phyloP scores from a whole-genome alignment of 2,329 filamentous ascomycete genomes.

The Ceratocystis variospora region DNA sequence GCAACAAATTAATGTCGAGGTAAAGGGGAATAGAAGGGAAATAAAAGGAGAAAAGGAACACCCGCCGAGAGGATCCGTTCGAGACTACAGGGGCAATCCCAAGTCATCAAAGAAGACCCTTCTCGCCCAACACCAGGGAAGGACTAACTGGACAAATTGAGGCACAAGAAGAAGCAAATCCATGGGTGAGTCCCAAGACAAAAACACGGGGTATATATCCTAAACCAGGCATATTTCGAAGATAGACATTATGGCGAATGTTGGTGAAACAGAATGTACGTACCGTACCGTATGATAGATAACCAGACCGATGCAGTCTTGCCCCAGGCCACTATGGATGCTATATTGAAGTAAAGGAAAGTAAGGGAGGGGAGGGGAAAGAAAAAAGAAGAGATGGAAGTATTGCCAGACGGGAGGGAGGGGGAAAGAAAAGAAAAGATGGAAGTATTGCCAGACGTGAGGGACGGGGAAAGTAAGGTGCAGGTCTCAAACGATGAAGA shows the following conservation, averaged over 20 bases:
- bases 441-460: background rate
- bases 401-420: background rate
- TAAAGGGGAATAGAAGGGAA: constrained; percentile 7
- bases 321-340: background rate
- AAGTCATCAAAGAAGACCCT: constrained; percentile 1
- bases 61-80: background rate
- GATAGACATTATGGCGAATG: too few relatives aligned
- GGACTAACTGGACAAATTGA: too few relatives aligned
- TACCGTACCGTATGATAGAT: background rate
- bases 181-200: too few relatives aligned
- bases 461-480: background rate
- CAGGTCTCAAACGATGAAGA: too few relatives aligned
- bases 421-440: background rate
- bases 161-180: too few relatives aligned
- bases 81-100: background rate
- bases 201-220: too few relatives aligned
- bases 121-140: background rate
- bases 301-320: background rate
- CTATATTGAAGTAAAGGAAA: background rate
- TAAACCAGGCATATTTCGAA: too few relatives aligned
- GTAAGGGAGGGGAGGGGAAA: background rate
- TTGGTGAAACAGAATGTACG: too few relatives aligned
- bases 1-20: background rate
- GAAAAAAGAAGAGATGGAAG: background rate
- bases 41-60: constrained; percentile 6